phyloP scores from a whole-genome alignment of 2,329 filamentous ascomycete species.

The Huntiella omanensis region DNA sequence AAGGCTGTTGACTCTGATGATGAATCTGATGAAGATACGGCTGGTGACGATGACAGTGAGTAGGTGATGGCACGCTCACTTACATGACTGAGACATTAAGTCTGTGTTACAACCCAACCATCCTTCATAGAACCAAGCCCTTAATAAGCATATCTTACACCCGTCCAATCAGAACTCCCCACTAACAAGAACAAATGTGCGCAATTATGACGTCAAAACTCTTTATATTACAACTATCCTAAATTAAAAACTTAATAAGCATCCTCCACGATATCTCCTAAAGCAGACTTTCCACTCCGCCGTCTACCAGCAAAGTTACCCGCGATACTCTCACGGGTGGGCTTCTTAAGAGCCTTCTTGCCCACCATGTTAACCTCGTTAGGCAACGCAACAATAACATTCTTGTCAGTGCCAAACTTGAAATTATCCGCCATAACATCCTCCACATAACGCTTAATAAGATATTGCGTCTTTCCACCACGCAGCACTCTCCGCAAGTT shows the following conservation, averaged over 20 bases:
- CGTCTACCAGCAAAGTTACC: conserved; percentile 30
- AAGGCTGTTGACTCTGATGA: not conserved
- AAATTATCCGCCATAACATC: conserved; percentile 98
- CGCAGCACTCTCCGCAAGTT: conserved; percentile 74
- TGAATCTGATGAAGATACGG: not conserved
- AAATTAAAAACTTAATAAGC: conserved; percentile 27
- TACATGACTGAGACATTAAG: too few species aligned
- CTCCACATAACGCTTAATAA: conserved; percentile 89
- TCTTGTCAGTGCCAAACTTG: conserved; percentile 92
- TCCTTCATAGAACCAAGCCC: too few species aligned
- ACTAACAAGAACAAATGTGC: too few species aligned
- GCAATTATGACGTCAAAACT: not conserved
- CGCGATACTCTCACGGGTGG: conserved; percentile 85
- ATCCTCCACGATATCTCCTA: conserved; percentile 67
- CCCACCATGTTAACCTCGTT: conserved; percentile 98
- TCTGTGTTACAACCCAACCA: too few species aligned
- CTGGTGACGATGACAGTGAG: conserved; percentile 1
- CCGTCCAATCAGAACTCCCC: too few species aligned
- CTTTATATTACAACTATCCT: not conserved
- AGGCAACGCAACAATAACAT: conserved; percentile 88
- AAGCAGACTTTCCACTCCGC: conserved; percentile 50
- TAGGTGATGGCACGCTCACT: not conserved
- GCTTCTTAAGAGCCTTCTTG: conserved; percentile 65
- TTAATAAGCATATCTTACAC: too few species aligned
- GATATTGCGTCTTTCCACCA: conserved; percentile 73